Evolutionary conservation across 306 rosid genomes (phyloP).

Genomic region (Coriaria nepalensis): DNA sequence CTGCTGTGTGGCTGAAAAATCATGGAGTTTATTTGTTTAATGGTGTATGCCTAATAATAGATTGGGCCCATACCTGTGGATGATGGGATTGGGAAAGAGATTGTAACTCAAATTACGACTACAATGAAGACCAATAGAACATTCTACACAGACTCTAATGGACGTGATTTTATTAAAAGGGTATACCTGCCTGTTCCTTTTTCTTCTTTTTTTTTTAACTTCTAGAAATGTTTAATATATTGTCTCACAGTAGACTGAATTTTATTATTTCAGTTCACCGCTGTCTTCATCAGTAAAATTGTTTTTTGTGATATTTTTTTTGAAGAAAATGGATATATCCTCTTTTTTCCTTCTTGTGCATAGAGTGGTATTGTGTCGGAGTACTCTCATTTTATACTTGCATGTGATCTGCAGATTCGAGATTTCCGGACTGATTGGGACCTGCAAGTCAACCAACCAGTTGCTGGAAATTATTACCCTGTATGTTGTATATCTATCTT

Average conservation of each 20-base stretch:
- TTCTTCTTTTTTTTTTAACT: not conserved
- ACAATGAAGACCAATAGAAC: conserved; percentile 14
- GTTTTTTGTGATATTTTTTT: no score
- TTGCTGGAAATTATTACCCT: conserved; percentile 90
- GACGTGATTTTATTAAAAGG: conserved; percentile 34
- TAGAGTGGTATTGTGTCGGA: no score
- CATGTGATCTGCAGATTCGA: conserved; percentile 44
- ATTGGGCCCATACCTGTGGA: conserved; percentile 35
- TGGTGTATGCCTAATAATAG: conserved; percentile 11
- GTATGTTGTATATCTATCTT: no score
- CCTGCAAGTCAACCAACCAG: conserved; percentile 69
- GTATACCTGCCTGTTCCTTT: conserved; percentile 15
- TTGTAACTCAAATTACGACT: conserved; percentile 24
- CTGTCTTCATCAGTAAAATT: no score
- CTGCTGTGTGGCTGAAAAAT: no score
- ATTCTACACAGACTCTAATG: conserved; percentile 31
- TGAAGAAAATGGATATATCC: no score
- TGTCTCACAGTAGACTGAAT: no score
- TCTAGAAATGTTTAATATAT: not conserved
- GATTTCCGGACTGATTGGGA: conserved; percentile 70
- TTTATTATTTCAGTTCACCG: no score
- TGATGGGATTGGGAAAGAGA: conserved; percentile 30
- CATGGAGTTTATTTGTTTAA: no score
- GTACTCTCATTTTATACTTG: no score
- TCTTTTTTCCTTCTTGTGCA: no score